A percentile compares a stretch with the other conserved stretches of the same genome.
Conservation (phyloP, 1,284 basidiomycete species). For the Heimioporus retisporus region DNA sequence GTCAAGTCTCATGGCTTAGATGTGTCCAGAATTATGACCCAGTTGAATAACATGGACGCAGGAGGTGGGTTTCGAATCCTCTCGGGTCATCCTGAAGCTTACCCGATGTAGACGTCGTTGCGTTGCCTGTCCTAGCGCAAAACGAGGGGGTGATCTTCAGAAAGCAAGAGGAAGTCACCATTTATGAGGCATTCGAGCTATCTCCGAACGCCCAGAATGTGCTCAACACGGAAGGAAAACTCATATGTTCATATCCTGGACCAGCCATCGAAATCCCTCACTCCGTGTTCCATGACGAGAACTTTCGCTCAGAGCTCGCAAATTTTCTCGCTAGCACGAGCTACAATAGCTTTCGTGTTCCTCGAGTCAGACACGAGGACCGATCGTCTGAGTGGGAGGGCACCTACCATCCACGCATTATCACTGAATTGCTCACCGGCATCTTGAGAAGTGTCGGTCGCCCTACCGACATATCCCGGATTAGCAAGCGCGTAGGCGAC, state of each 20-base stretch:
- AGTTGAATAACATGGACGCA: background rate
- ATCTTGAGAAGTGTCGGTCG: constrained; percentile 40
- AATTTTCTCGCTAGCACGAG: constrained; percentile 41
- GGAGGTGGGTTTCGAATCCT: background rate
- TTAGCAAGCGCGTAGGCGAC: background rate
- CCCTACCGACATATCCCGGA: constrained; percentile 26
- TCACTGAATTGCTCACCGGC: constrained; percentile 45
- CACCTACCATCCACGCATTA: constrained; percentile 34
- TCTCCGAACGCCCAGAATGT: constrained; percentile 17
- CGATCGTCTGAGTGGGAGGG: no score
- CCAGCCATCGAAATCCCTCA: constrained; percentile 38
- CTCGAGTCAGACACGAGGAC: no score
- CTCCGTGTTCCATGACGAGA: constrained; percentile 22
- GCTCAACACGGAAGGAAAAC: constrained; percentile 40
- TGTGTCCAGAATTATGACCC: background rate
- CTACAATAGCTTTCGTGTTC: constrained; percentile 4
- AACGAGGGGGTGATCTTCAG: constrained; percentile 48
- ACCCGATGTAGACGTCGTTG: constrained; percentile 26
- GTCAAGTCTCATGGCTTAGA: background rate
- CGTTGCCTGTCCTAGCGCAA: constrained; percentile 45
- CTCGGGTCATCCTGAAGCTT: background rate
- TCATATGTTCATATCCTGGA: constrained; percentile 47
- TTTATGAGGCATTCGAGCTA: constrained; percentile 48
- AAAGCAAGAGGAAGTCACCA: constrained; percentile 19
- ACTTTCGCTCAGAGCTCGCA: constrained; percentile 36